Evolutionary conservation across 2,329 filamentous ascomycete species (phyloP).

Genomic region (Allantophomopsis cytisporea): DNA sequence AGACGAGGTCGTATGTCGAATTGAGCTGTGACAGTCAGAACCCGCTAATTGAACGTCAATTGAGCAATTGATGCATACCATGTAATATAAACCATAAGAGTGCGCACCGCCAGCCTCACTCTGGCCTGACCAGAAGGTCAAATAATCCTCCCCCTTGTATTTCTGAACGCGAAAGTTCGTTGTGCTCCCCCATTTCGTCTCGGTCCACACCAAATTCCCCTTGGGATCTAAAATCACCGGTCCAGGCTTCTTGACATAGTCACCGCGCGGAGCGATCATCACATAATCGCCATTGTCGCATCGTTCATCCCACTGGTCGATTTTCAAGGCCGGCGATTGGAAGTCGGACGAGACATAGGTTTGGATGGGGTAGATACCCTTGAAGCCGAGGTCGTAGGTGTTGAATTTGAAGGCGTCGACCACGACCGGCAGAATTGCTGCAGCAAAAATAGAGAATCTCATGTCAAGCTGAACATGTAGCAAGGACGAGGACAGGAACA

Average conservation of each 20-base stretch:
- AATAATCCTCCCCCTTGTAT: slow-evolving; percentile 27
- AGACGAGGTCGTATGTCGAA: slow-evolving; percentile 17
- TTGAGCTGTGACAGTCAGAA: slow-evolving; percentile 8
- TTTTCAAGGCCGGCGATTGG: slow-evolving; percentile 20
- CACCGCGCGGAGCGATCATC: slow-evolving; percentile 21
- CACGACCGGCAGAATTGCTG: background rate
- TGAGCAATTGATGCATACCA: slow-evolving; percentile 18
- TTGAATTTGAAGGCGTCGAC: slow-evolving; percentile 8
- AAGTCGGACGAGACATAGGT: slow-evolving; percentile 19
- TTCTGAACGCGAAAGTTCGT: slow-evolving; percentile 31
- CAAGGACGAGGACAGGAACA: too few relatives aligned
- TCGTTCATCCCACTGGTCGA: slow-evolving; percentile 14
- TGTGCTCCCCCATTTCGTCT: slow-evolving; percentile 19
- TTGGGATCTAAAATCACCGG: slow-evolving; percentile 28
- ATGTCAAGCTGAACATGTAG: too few relatives aligned
- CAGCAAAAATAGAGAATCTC: too few relatives aligned
- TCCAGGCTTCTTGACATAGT: slow-evolving; percentile 18
- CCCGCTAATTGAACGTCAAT: too few relatives aligned
- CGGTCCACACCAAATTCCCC: slow-evolving; percentile 31
- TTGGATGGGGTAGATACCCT: slow-evolving; percentile 20
- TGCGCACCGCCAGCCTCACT: slow-evolving; percentile 27
- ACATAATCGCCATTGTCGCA: slow-evolving; percentile 28
- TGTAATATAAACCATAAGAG: slow-evolving; percentile 29
- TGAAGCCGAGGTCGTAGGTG: slow-evolving; percentile 20
- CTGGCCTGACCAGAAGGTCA: slow-evolving; percentile 33